phyloP scores from a whole-genome alignment of 805 yeast species.

The Zygosaccharomyces kombuchaensis region DNA sequence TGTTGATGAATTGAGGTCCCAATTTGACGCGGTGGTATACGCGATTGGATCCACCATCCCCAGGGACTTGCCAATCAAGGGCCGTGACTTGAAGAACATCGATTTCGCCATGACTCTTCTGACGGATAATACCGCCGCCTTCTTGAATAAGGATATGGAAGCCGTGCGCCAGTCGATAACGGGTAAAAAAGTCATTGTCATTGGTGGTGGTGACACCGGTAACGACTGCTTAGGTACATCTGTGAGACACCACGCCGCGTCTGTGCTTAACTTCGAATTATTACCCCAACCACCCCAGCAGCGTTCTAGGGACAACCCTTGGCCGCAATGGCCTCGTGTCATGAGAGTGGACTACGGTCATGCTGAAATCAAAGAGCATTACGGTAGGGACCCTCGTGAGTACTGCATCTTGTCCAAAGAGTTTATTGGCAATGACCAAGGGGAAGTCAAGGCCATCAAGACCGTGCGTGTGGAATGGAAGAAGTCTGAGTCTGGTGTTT shows the following conservation, averaged over 20 bases:
- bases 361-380: conserved; percentile 88
- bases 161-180: conserved; percentile 64
- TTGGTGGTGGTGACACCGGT: conserved; percentile 99
- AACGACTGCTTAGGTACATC: conserved; percentile 98
- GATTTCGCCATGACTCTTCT: conserved; percentile 92
- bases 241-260: conserved; percentile 93
- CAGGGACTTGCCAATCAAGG: conserved; percentile 90
- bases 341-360: conserved; percentile 98
- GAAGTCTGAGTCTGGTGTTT: conserved; percentile 89
- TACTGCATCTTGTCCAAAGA: conserved; percentile 93
- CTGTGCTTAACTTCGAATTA: conserved; percentile 90
- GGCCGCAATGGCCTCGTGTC: conserved; percentile 99
- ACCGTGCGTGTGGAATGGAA: conserved; percentile 98
- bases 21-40: conserved; percentile 78
- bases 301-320: conserved; percentile 92
- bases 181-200: conserved; percentile 90
- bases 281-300: conserved; percentile 85
- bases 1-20: conserved; percentile 58
- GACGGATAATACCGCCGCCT: conserved; percentile 83
- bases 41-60: conserved; percentile 97
- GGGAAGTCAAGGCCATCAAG: conserved; percentile 91
- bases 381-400: conserved; percentile 97
- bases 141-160: conserved; percentile 75
- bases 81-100: conserved; percentile 85
- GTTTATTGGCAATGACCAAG: conserved; percentile 90